These are phyloP conservation scores for Hansenula lynferdii DNA, from an alignment of 1,139 yeast species.

Conservation along the genomic window DNA sequence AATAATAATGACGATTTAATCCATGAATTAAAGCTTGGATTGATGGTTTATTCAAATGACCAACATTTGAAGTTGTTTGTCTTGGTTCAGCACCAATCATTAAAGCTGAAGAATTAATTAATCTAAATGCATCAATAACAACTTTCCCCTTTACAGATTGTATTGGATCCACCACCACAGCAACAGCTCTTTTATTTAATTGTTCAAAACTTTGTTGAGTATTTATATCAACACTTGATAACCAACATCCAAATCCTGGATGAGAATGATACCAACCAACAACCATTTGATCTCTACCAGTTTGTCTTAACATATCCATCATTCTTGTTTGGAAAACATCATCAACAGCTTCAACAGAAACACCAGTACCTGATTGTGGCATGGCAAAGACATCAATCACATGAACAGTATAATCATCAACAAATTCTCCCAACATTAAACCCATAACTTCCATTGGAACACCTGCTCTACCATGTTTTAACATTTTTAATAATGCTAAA, in stretches of 20 bases:
- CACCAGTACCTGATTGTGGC: slow-evolving; percentile 99
- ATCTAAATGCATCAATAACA: slow-evolving; percentile 96
- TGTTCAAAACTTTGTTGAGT: slow-evolving; percentile 98
- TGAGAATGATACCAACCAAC: slow-evolving; percentile 99
- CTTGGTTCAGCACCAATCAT: slow-evolving; percentile 99
- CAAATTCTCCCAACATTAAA: slow-evolving; percentile 96
- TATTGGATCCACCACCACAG: slow-evolving; percentile 96
- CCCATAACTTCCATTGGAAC: slow-evolving; percentile 99
- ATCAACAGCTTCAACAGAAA: slow-evolving; percentile 98
- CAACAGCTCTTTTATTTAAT: slow-evolving; percentile 90
- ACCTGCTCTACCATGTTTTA: slow-evolving; percentile 98
- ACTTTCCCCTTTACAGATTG: slow-evolving; percentile 99
- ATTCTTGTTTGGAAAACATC: slow-evolving; percentile 97
- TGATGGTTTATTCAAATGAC: slow-evolving; percentile 94
- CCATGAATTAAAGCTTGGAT: slow-evolving; percentile 98
- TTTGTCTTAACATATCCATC: slow-evolving; percentile 99
- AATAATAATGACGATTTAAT: slow-evolving; percentile 93
- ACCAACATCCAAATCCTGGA: slow-evolving; percentile 99
- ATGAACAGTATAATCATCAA: slow-evolving; percentile 95
- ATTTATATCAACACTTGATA: slow-evolving; percentile 93
- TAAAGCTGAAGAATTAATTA: slow-evolving; percentile 80
- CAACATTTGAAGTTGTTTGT: slow-evolving; percentile 94
- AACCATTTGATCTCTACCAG: slow-evolving; percentile 98
- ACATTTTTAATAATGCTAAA: slow-evolving; percentile 90
- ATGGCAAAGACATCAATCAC: slow-evolving; percentile 98